These are phyloP conservation scores for Eucalyptus regnans DNA, from an alignment of 345 rosid species.

Conservation along the genomic window DNA sequence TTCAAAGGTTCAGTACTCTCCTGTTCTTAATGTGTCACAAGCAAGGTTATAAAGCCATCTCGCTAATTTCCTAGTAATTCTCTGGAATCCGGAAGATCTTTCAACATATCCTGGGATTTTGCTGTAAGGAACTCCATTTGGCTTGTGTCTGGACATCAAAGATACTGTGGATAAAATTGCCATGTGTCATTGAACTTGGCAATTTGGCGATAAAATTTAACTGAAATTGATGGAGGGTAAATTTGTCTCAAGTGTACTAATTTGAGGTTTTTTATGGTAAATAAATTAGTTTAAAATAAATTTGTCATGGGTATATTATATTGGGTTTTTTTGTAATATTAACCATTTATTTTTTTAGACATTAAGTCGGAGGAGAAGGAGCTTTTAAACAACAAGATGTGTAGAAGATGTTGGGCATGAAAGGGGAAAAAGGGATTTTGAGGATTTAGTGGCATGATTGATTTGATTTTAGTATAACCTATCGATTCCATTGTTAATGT, in stretches of 20 bases:
- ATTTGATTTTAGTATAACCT: neutral
- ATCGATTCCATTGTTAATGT: neutral
- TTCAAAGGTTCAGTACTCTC: neutral
- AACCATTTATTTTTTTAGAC: no score
- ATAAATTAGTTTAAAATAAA: no score
- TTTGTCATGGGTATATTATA: no score
- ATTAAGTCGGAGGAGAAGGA: neutral
- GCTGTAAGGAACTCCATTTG: neutral
- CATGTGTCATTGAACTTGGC: no score
- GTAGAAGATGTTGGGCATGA: neutral
- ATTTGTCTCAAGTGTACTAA: rapidly evolving
- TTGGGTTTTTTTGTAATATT: no score
- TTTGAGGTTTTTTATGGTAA: no score
- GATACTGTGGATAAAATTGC: neutral
- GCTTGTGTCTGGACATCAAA: neutral
- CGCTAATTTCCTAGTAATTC: neutral
- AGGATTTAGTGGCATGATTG: neutral
- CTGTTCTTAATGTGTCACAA: neutral
- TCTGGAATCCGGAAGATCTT: neutral
- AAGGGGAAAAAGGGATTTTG: neutral
- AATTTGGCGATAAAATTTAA: no score
- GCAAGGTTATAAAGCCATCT: neutral
- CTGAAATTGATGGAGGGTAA: no score
- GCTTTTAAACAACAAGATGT: neutral
- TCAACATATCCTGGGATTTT: neutral